Conservation (phyloP, 306 rosid species). For the Mimosa bimucronata region DNA sequence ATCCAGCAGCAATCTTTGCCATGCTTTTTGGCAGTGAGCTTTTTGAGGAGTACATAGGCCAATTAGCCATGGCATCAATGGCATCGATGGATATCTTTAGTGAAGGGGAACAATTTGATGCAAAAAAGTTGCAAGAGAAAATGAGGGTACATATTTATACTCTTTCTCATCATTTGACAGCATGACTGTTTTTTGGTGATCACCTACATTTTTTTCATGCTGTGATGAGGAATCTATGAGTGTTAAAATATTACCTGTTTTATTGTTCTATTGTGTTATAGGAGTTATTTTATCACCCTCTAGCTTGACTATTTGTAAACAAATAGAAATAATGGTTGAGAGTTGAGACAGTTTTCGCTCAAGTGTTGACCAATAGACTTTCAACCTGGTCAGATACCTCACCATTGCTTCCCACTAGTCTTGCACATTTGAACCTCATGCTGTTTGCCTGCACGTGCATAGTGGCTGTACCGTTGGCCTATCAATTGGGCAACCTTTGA, state of each 20-base stretch:
- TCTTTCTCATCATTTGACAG: background rate
- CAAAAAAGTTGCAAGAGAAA: slow-evolving; percentile 87
- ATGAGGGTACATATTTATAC: slow-evolving; percentile 69
- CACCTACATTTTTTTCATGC: background rate
- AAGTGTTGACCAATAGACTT: background rate
- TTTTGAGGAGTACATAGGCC: slow-evolving; percentile 96
- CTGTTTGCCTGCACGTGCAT: background rate
- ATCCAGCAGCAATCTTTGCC: slow-evolving; percentile 98
- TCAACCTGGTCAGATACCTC: background rate
- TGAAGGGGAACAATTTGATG: slow-evolving; percentile 88
- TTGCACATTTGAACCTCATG: background rate
- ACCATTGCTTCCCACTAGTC: background rate
- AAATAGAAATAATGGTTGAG: background rate
- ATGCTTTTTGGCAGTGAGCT: slow-evolving; percentile 99
- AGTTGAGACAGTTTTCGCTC: background rate
- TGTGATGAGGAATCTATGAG: background rate
- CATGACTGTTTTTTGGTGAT: slow-evolving; percentile 15
- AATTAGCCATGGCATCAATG: slow-evolving; percentile 99
- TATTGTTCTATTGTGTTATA: background rate
- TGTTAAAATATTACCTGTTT: background rate
- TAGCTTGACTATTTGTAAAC: background rate
- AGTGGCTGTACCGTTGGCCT: background rate
- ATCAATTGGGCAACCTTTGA: background rate
- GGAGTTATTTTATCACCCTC: background rate
- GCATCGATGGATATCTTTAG: slow-evolving; percentile 85